phyloP scores from a whole-genome alignment of 139 green algal genomes.

The Astrephomene gubernaculifera region DNA sequence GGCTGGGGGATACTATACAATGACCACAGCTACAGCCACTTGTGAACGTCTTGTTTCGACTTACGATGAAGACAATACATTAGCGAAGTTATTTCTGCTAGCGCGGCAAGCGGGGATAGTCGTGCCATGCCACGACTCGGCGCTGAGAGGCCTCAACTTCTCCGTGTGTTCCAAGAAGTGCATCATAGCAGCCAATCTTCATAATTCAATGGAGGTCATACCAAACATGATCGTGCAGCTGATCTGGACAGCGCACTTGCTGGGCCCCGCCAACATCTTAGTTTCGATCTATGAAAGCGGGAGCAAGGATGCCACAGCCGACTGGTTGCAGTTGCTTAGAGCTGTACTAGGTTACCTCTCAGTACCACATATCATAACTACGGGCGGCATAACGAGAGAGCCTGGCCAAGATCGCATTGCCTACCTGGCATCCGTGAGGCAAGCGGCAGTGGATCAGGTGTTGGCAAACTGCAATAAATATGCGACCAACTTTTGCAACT shows the following conservation, averaged over 20 bases:
- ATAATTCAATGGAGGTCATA: slow-evolving; percentile 58
- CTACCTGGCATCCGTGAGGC: slow-evolving; percentile 61
- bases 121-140: background rate
- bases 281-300: slow-evolving; percentile 70
- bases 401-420: slow-evolving; percentile 56
- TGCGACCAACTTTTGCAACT: slow-evolving; percentile 21
- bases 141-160: background rate
- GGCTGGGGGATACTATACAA: too few species aligned
- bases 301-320: slow-evolving; percentile 61
- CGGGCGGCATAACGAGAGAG: slow-evolving; percentile 17
- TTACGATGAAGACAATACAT: background rate
- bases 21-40: too few species aligned
- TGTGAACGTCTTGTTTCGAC: too few species aligned
- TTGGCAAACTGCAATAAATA: background rate
- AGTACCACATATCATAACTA: slow-evolving; percentile 36
- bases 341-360: slow-evolving; percentile 32
- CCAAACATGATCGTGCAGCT: slow-evolving; percentile 67
- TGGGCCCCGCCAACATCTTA: slow-evolving; percentile 19
- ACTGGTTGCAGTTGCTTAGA: slow-evolving; percentile 57
- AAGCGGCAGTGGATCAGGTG: slow-evolving; percentile 44
- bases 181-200: slow-evolving; percentile 62
- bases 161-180: slow-evolving; percentile 15
- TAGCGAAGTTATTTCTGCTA: background rate
- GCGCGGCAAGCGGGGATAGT: background rate
- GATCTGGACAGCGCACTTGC: slow-evolving; percentile 5